Evolutionary conservation across 805 yeast species (phyloP).

Genomic region (Yamadazyma akitaensis): DNA sequence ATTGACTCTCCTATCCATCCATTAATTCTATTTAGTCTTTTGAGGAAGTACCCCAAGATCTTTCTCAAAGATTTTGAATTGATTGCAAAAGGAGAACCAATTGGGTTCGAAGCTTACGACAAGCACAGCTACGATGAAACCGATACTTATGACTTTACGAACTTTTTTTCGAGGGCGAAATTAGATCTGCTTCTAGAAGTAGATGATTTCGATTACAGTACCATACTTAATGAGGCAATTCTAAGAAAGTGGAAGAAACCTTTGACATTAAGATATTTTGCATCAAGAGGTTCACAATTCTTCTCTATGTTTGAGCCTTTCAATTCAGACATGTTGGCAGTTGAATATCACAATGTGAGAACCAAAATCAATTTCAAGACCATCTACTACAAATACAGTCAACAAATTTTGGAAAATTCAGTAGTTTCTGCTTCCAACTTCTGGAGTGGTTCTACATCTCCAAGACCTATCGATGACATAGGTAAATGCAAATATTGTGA

Average conservation of each 20-base stretch:
- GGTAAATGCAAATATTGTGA: conserved; percentile 55
- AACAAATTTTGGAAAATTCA: conserved; percentile 22
- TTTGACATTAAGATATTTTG: conserved; percentile 54
- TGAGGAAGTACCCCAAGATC: conserved; percentile 32
- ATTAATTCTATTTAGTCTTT: conserved; percentile 34
- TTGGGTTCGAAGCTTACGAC: conserved; percentile 45
- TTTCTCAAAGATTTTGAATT: conserved; percentile 42
- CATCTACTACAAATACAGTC: conserved; percentile 36
- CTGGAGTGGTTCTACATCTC: conserved; percentile 59
- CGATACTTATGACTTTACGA: conserved; percentile 8
- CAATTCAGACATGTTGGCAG: conserved; percentile 40
- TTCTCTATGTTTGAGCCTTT: conserved; percentile 32
- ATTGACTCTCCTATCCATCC: conserved; percentile 48
- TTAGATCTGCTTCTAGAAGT: conserved; percentile 12
- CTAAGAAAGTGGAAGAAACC: conserved; percentile 49
- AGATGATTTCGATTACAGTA: conserved; percentile 17
- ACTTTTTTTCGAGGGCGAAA: conserved; percentile 7
- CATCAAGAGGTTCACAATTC: conserved; percentile 52
- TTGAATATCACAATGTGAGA: conserved; percentile 47
- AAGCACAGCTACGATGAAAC: background rate
- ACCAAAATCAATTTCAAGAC: conserved; percentile 37
- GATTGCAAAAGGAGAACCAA: conserved; percentile 43
- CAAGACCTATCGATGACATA: conserved; percentile 40
- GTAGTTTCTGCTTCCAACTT: conserved; percentile 38
- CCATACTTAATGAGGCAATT: conserved; percentile 23